Conservation (phyloP, 2,329 filamentous ascomycete species). For the Septoria linicola region DNA sequence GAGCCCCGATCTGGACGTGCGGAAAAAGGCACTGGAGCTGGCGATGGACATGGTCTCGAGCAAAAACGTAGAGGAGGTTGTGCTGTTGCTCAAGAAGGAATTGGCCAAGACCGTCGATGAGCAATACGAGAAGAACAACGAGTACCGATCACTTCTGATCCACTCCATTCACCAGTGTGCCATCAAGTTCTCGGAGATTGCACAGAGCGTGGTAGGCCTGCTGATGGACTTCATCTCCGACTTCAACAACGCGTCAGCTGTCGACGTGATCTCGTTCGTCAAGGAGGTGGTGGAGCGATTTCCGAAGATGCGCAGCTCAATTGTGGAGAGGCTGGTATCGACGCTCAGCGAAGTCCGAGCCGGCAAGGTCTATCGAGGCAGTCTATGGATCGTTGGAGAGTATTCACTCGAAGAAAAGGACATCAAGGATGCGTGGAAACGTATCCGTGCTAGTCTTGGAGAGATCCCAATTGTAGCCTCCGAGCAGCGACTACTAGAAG, state of each 20-base stretch:
- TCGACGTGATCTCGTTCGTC: slow-evolving; percentile 97
- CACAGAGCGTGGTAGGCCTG: slow-evolving; percentile 90
- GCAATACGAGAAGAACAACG: slow-evolving; percentile 96
- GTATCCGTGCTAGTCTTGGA: slow-evolving; percentile 86
- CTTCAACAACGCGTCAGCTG: slow-evolving; percentile 93
- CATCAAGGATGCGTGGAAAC: slow-evolving; percentile 94
- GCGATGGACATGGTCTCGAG: slow-evolving; percentile 97
- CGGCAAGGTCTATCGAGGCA: slow-evolving; percentile 94
- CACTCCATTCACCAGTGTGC: slow-evolving; percentile 97
- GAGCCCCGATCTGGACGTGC: slow-evolving; percentile 92
- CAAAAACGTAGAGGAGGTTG: slow-evolving; percentile 97
- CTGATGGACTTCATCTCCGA: slow-evolving; percentile 99
- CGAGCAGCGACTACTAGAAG: slow-evolving; percentile 86
- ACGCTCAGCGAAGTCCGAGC: slow-evolving; percentile 91
- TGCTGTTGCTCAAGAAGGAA: slow-evolving; percentile 94
- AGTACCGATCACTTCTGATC: slow-evolving; percentile 92
- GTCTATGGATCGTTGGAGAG: slow-evolving; percentile 96
- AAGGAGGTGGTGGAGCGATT: slow-evolving; percentile 99
- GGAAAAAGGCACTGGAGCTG: slow-evolving; percentile 84
- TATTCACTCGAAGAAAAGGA: slow-evolving; percentile 93
- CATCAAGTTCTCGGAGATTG: slow-evolving; percentile 98
- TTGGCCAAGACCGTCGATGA: slow-evolving; percentile 96
- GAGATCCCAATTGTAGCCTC: slow-evolving; percentile 96
- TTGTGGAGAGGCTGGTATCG: slow-evolving; percentile 82
- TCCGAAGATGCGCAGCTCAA: slow-evolving; percentile 80